phyloP scores from a whole-genome alignment of 2,329 filamentous ascomycete genomes.

The Gliomastix tumulicola region DNA sequence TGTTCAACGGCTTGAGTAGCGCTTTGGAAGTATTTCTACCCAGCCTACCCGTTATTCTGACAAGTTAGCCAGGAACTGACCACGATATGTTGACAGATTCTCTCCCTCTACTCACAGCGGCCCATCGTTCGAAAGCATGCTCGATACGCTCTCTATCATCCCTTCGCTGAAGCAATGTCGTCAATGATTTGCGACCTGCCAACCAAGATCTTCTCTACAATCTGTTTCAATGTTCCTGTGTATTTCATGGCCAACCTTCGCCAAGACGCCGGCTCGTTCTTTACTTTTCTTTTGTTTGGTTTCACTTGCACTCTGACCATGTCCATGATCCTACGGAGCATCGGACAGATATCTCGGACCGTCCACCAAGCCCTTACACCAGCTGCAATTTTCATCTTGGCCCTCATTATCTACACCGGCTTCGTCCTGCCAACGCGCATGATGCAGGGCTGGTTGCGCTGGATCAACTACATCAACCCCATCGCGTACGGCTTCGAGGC shows the following conservation, averaged over 20 bases:
- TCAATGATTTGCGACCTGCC: slow-evolving; percentile 31
- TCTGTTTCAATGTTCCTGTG: slow-evolving; percentile 35
- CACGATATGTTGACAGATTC: no score
- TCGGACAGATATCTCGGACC: slow-evolving; percentile 64
- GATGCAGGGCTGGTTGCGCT: slow-evolving; percentile 66
- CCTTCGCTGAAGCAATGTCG: slow-evolving; percentile 18
- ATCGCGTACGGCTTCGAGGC: slow-evolving; percentile 60
- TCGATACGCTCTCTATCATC: slow-evolving; percentile 25
- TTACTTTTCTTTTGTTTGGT: slow-evolving; percentile 35
- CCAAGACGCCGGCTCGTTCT: slow-evolving; percentile 35
- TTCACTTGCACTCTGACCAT: slow-evolving; percentile 42
- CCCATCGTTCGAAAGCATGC: slow-evolving; percentile 25
- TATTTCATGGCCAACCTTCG: slow-evolving; percentile 42
- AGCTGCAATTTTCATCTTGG: slow-evolving; percentile 47
- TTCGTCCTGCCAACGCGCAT: slow-evolving; percentile 43
- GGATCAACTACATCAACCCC: slow-evolving; percentile 60
- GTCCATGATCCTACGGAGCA: slow-evolving; percentile 69
- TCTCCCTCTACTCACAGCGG: slow-evolving; percentile 32
- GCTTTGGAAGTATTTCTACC: slow-evolving; percentile 42
- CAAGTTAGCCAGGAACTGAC: no score
- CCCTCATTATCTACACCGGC: slow-evolving; percentile 54
- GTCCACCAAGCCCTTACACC: slow-evolving; percentile 49
- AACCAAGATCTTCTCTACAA: slow-evolving; percentile 25
- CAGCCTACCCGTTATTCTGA: not conserved
- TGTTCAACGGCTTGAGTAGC: slow-evolving; percentile 46